Base-by-base conservation (phyloP, 176 grass and related monocot genomes). In the Paspalum vaginatum region DNA sequence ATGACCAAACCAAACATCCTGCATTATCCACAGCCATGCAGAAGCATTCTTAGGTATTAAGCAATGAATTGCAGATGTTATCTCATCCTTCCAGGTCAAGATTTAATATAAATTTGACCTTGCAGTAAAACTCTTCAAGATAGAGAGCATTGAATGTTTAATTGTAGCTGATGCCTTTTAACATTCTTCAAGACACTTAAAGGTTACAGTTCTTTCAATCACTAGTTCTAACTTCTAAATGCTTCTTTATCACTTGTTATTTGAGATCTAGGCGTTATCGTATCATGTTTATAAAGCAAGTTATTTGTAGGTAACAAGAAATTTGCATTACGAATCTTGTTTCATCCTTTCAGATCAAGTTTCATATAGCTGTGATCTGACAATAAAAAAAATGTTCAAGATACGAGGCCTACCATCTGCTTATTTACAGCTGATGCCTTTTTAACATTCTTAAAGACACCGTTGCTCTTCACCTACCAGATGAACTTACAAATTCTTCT, bases 1-100 rank as follows among this genome's bases (percentile, higher is more conserved):
- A 9, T 70, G 39, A 59, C 13, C 6, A 21, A 24, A 53, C 11
- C 32, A n/a, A 56, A 9, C 48, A 43, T 73, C 26, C 14, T 73
- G 32, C 38, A 25, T 44, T 10, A 55, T 42, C 49, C 14, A 37
- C 43, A 45, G 56, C 26, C 25, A 13, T 45, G 56, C 55, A 62
- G 53, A 67, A 76, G 27, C 8, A 69, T 81, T 81, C 21, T 52
- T 81, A 76, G 43, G 73, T 57, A 70, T 79, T 24, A 79, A 79
- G 45, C 72, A 61, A 70, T 66, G 62, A 64, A 66, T 27, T 75
- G 21, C 70, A 65, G 4, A 83, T 66, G 48, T 78, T 38, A 47
- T 61, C 61, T 46, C 65, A 77, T 42, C 55, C 8, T 69, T 82
- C 50, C 24, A 63, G 8, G 24, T 70, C 72, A 87, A 77, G 20